phyloP scores from a whole-genome alignment of 495 filamentous ascomycete genomes.

The Bacidia rubella region DNA sequence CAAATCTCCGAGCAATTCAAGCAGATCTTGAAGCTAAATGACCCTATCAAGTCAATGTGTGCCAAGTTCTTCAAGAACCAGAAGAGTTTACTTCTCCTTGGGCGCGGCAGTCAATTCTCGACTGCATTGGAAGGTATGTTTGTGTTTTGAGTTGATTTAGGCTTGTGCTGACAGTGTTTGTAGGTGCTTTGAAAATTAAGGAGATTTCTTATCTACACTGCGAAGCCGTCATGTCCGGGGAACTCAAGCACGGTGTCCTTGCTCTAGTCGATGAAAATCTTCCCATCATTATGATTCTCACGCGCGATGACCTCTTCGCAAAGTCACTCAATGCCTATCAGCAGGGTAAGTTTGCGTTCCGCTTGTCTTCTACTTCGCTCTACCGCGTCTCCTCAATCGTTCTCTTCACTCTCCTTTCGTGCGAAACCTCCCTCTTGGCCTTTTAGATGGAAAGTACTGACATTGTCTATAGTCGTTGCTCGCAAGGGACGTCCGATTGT shows the following conservation, averaged over 20 bases:
- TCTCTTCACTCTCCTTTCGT: no score
- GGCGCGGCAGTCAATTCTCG: slow-evolving; percentile 89
- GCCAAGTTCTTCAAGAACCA: slow-evolving; percentile 87
- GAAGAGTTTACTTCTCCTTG: slow-evolving; percentile 85
- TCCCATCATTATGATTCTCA: slow-evolving; percentile 98
- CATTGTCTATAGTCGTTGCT: slow-evolving; percentile 57
- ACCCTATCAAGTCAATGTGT: slow-evolving; percentile 86
- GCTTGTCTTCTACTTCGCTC: no score
- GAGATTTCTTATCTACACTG: slow-evolving; percentile 99
- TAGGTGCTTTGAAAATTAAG: slow-evolving; percentile 92
- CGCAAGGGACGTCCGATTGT: slow-evolving; percentile 91
- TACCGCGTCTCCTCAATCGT: no score
- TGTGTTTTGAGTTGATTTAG: background rate
- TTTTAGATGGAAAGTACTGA: no score
- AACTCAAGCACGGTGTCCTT: slow-evolving; percentile 95
- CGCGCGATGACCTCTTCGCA: slow-evolving; percentile 84
- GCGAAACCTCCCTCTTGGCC: background rate
- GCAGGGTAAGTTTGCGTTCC: slow-evolving; percentile 50
- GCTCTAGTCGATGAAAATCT: slow-evolving; percentile 95
- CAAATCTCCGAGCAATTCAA: slow-evolving; percentile 85
- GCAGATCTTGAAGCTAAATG: slow-evolving; percentile 76
- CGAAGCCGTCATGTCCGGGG: slow-evolving; percentile 98
- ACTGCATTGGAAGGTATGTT: slow-evolving; percentile 78
- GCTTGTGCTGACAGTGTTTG: background rate
- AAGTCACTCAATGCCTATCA: slow-evolving; percentile 98